Conservation (phyloP, 805 yeast genomes). For the Candida ortonii region DNA sequence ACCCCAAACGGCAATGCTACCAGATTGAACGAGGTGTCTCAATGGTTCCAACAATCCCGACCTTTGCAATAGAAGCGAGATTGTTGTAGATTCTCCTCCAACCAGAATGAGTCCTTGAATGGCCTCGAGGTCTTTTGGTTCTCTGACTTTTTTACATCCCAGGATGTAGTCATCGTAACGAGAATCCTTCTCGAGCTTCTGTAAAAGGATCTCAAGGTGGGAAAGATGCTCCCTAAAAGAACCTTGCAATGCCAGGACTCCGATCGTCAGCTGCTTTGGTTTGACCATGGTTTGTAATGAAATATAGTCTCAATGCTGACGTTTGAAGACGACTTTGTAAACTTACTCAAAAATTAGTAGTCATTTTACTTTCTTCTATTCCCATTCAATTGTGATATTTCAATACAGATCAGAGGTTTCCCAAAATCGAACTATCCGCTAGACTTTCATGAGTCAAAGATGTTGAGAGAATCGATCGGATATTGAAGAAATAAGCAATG, state of each 20-base stretch:
- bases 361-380: no score
- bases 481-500: no score
- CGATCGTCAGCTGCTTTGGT: no score
- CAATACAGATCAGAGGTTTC: no score
- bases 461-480: no score
- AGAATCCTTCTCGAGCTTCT: conserved; percentile 25
- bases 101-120: conserved; percentile 68
- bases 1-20: conserved; percentile 67
- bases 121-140: conserved; percentile 42
- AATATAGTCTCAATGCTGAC: no score
- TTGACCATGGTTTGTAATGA: no score
- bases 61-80: conserved; percentile 68
- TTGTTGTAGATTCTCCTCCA: conserved; percentile 67
- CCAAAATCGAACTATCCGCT: no score
- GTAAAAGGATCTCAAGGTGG: conserved; percentile 41
- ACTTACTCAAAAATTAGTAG: no score
- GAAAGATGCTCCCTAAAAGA: conserved; percentile 69
- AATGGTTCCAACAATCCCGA: conserved; percentile 56
- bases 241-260: conserved; percentile 78
- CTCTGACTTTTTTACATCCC: conserved; percentile 47
- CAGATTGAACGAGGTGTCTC: conserved; percentile 45
- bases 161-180: conserved; percentile 33
- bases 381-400: no score
- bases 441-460: no score
- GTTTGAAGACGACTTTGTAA: no score